Base-by-base conservation (phyloP, 2,329 filamentous ascomycete species). In the Aspergillus sp. region DNA sequence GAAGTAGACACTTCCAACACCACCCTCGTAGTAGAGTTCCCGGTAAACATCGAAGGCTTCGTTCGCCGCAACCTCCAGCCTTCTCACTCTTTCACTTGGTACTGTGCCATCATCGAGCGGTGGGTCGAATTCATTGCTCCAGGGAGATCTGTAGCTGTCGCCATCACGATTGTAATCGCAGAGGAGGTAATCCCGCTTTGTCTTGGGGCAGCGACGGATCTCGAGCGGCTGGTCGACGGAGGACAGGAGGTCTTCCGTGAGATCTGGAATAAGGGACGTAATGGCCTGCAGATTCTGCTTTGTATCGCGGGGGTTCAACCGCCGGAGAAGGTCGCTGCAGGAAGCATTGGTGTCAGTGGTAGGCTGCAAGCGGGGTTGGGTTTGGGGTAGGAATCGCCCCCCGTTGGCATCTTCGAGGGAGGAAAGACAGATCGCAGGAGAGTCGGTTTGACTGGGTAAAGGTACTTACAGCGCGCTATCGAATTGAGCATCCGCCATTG, bases 121-220 rank as follows among this genome's bases (percentile, higher is more conserved):
- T 17, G 93, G 95, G 74, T 98, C 92, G 76, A 99, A 99, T 77
- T 96, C 90, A 79, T 98, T 98, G 79, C 89, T 95, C 95, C 95
- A 99, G n/a, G 95, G 95, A 64, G 91, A 96, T 62, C 95, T 90
- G 84, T 96, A 96, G 78, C 90, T 96, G 80, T 97, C 93, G 62
- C 95, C 95, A 78, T 99, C 95, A 64, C 95, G 93, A 84, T 99
- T 99, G 84, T 99, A 99, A 84, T 99, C 95, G 83, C 95, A 99
- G 70, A 97, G 90, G 52, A 99, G 86, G 81, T 96, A 99, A 79
- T 98, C 95, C 66, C 93, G 90, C 68, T 92, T 91, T 33, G 91
- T 90, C 77, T 93, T 90, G 67, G 86, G 86, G 82, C 95, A 98
- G 65, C 90, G 89, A 68, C 89, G 88, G 62, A 96, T 85, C 59